Percentiles rank a stretch among this genome's conserved stretches.
Conservation (phyloP, 352 stramenopile species). For the Pythium volutum region DNA sequence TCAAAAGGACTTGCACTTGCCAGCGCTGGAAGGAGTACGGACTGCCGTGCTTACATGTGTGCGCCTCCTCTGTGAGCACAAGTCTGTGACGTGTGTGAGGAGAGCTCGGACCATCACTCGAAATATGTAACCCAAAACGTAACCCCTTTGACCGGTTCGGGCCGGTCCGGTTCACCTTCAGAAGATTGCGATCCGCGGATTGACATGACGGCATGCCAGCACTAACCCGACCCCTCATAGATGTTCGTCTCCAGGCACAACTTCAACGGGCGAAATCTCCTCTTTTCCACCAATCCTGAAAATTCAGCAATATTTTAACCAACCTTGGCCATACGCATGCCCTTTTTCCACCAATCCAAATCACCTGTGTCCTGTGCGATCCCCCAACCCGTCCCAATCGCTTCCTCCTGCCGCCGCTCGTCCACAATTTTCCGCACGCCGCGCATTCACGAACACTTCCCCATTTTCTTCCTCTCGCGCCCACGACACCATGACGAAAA, state of each 20-base stretch:
- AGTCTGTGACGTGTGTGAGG: neutral
- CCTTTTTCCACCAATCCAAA: constrained; percentile 1
- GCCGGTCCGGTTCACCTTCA: neutral
- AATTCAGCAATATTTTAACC: neutral
- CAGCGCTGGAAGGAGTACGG: no score
- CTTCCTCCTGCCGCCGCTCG: no score
- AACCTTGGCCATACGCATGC: neutral
- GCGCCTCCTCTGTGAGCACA: no score
- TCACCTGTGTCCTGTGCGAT: neutral
- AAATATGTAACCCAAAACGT: no score
- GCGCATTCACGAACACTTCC: neutral
- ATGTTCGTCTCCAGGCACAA: constrained; percentile 14
- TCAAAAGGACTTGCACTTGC: no score
- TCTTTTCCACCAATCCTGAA: constrained; percentile 16
- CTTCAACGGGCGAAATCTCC: constrained; percentile 12
- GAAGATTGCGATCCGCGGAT: neutral
- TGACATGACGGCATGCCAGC: neutral
- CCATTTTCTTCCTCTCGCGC: neutral
- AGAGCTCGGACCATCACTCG: neutral
- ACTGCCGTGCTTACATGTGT: no score
- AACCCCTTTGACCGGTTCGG: neutral
- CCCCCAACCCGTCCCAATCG: constrained; percentile 6
- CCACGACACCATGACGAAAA: constrained; percentile 24
- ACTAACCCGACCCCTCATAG: constrained; percentile 1
- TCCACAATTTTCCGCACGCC: neutral